Evolutionary conservation across 140 eudicot species (phyloP), one percentile per base, ranked within the genome.

Genomic region (Ambrosia hybrid): DNA sequence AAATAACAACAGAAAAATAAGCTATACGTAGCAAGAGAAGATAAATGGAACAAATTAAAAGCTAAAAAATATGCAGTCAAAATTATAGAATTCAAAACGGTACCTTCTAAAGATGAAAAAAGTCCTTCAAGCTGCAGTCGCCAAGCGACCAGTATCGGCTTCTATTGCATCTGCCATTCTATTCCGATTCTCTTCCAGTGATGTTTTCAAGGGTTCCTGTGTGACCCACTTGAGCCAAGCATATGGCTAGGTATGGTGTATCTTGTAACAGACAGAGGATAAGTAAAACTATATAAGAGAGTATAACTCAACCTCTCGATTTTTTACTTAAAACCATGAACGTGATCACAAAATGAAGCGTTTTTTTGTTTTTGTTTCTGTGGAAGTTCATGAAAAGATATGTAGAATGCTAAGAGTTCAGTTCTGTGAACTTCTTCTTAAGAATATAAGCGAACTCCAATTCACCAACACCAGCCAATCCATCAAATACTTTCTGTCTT

Each of bases 401-500:
- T 13, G 36, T 11, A 34, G 58, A 51, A 63, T 26, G 45, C 83
- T 87, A 91, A 12, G 98, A 89, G 34, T 83, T 85, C 76, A 89
- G 59, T 45, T 83, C 87, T 38, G 87, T 68, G 73, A 92, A 87
- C 73, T 80, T 83, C 21, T 76, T 80, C 74, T 88, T 85, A 79
- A 92, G 86, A 79, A 83, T 72, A 71, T 76, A 83, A 9, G 98
- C 98, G 59, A 89, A 74, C 71, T 92, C 84, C 78, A 65, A 49
- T 46, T 92, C 90, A 77, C 95, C 98, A 73, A 79, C 82, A 58
- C 78, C 67, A 68, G 73, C 78, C 79, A 92, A 65, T 13, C 87
- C 95, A 71, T 89, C 90, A 30, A 92, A 78, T 57, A 92, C 69
- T 73, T 86, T 89, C 45, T 83, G 96, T 79, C 98, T 83, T 64